Conservation (phyloP, 352 stramenopile genomes). For the Phytophthora lateralis region DNA sequence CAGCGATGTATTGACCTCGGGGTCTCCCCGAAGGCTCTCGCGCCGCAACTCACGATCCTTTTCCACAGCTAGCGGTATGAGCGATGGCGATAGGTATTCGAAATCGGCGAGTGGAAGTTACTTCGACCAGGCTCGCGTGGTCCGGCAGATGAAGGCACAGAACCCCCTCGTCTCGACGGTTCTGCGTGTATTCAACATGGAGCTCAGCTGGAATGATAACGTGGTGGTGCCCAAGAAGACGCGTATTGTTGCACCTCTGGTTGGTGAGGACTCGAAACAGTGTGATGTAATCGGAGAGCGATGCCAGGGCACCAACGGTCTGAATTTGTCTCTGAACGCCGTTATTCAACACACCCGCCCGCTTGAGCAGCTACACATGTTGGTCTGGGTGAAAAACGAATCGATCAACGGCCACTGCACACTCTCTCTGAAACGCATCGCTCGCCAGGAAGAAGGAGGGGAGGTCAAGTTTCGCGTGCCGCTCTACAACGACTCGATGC, state of each 20-base stretch:
- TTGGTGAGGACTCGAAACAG: slow-evolving; percentile 81
- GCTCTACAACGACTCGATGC: slow-evolving; percentile 83
- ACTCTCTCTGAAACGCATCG: slow-evolving; percentile 81
- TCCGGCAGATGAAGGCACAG: slow-evolving; percentile 63
- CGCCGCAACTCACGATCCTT: slow-evolving; percentile 55
- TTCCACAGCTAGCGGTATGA: slow-evolving; percentile 43
- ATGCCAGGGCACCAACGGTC: slow-evolving; percentile 49
- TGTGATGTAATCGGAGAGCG: slow-evolving; percentile 81
- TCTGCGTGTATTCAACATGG: slow-evolving; percentile 78
- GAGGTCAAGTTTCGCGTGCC: slow-evolving; percentile 80
- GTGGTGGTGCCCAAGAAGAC: slow-evolving; percentile 82
- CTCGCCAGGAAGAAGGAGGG: slow-evolving; percentile 62
- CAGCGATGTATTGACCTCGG: slow-evolving; percentile 23
- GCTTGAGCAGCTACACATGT: slow-evolving; percentile 82
- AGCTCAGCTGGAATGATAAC: slow-evolving; percentile 72
- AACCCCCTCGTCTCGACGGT: slow-evolving; percentile 69
- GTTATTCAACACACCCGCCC: slow-evolving; percentile 74
- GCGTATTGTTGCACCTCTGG: slow-evolving; percentile 70
- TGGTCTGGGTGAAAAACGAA: slow-evolving; percentile 86
- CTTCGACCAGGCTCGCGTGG: slow-evolving; percentile 78
- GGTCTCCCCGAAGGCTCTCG: slow-evolving; percentile 22
- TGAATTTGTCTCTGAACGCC: slow-evolving; percentile 74
- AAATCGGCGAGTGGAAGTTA: slow-evolving; percentile 60
- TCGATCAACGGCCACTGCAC: slow-evolving; percentile 81
- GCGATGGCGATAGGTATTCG: slow-evolving; percentile 32